Base-by-base conservation (phyloP, 1,284 basidiomycete genomes). In the Ceratorhiza oryzae-sativae region DNA sequence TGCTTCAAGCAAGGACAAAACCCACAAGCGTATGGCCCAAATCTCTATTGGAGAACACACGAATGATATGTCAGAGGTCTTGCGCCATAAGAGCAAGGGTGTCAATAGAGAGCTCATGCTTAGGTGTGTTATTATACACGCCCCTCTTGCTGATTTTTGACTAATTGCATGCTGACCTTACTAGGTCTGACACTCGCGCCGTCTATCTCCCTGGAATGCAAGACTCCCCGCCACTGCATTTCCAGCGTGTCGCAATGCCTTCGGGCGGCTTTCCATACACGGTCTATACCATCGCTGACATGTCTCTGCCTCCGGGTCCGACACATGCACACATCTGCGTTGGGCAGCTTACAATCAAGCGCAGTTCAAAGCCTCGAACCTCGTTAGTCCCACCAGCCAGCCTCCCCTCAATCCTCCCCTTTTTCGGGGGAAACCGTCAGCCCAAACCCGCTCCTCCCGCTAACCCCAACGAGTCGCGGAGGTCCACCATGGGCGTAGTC, bases 241-340 rank as follows among this genome's bases (percentile, higher is more conserved):
- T 68, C 25, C 65, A 68, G 41, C 49, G 65, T 6, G 65, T 68
- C 1, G 65, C 65, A 23, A 55, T 68, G 13, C 65, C 65, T 13
- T 53, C 65, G 39, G 39, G 65, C 27, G 65, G 65, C 6, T 68
- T 68, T 41, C 65, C 65, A 10, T 68, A 56, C 30, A 68, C 65
- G 25, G 65, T 68, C 49, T 68, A 68, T 34, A 68, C 65, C 18
- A 68, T 68, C 49, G 36, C 39, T 4, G 65, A 68, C n/a, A 53
- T 25, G 15, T 68, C 65, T 25, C 51, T 56, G 2, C 65, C 65
- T 20, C 51, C 51, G 4, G 65, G 65, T 23, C 65, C 65, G 9
- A 68, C 65, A 20, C 65, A 20, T 34, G 65, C 65, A 32, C 65
- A 68, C 27, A 68, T 53, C 18, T 68, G 65, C 39, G 51, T 68